Conservation (phyloP, 192 early-diverging fungal species). For the Podila epigama region DNA sequence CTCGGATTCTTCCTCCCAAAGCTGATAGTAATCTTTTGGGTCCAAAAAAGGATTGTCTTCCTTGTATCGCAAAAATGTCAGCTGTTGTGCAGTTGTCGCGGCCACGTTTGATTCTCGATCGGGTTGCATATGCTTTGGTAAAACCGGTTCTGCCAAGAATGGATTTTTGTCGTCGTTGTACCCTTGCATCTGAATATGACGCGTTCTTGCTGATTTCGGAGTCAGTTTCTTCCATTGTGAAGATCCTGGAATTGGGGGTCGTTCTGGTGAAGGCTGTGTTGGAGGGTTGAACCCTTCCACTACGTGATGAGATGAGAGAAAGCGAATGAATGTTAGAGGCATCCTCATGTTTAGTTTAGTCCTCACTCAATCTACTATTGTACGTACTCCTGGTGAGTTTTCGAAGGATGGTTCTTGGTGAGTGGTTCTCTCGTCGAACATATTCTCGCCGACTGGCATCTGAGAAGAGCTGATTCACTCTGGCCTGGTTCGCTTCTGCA, state of each 20-base stretch:
- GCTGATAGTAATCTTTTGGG: slow-evolving; percentile 15
- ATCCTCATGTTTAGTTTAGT: background rate
- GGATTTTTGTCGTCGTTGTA: slow-evolving; percentile 3
- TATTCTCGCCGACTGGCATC: slow-evolving; percentile 24
- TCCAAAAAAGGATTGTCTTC: slow-evolving; percentile 38
- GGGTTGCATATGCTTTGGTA: background rate
- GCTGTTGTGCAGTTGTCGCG: slow-evolving; percentile 4
- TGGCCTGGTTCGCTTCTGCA: slow-evolving; percentile 32
- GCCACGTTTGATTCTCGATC: background rate
- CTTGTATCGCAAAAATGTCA: slow-evolving; percentile 7
- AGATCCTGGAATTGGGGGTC: slow-evolving; percentile 32
- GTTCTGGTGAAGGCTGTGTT: slow-evolving; percentile 20
- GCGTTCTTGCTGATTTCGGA: slow-evolving; percentile 27
- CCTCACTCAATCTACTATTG: background rate
- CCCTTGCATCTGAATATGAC: slow-evolving; percentile 7
- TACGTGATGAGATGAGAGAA: too few relatives aligned
- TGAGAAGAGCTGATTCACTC: slow-evolving; percentile 21
- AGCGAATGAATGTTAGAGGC: background rate
- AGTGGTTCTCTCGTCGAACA: slow-evolving; percentile 32
- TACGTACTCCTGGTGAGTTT: slow-evolving; percentile 24
- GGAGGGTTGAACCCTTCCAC: slow-evolving; percentile 42
- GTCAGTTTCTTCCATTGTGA: slow-evolving; percentile 35
- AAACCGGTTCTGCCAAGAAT: background rate
- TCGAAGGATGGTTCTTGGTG: slow-evolving; percentile 37
- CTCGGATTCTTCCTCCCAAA: slow-evolving; percentile 31